A percentile compares a stretch with the other conserved stretches of the same genome.
Conservation (phyloP, 1,284 basidiomycete species). For the Omphalotus olearius region DNA sequence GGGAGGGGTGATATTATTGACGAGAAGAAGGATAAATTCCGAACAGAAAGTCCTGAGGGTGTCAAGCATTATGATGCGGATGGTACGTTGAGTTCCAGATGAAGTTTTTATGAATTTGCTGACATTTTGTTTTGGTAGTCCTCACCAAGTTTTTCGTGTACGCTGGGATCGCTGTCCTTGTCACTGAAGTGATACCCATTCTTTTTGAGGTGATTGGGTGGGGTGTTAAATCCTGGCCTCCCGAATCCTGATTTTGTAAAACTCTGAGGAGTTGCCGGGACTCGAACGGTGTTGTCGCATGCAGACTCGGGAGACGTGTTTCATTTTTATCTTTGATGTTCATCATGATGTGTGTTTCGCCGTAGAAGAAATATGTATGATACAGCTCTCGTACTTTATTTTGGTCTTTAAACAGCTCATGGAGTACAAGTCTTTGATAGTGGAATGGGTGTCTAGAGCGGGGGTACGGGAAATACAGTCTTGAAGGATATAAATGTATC, state of each 20-base stretch:
- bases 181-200: constrained; percentile 57
- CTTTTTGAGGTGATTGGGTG: constrained; percentile 69
- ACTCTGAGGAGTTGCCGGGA: no score
- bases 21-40: constrained; percentile 4
- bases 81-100: constrained; percentile 44
- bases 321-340: no score
- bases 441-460: no score
- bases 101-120: not conserved
- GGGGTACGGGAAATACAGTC: no score
- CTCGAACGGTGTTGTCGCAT: no score
- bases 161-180: constrained; percentile 75
- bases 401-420: no score
- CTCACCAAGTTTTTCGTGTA: constrained; percentile 92
- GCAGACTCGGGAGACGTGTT: no score
- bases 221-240: constrained; percentile 40
- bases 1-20: constrained; percentile 25
- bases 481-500: not conserved
- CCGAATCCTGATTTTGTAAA: not conserved
- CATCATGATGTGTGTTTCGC: no score
- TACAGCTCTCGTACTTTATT: no score
- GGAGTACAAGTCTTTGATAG: no score
- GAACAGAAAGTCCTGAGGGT: constrained; percentile 22
- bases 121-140: constrained; percentile 43
- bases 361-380: no score
- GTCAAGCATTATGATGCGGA: constrained; percentile 82